A percentile compares a stretch with the other conserved stretches of the same genome.
phyloP scores from a whole-genome alignment of 2,329 filamentous ascomycete species.

The Fusarium tupiense region DNA sequence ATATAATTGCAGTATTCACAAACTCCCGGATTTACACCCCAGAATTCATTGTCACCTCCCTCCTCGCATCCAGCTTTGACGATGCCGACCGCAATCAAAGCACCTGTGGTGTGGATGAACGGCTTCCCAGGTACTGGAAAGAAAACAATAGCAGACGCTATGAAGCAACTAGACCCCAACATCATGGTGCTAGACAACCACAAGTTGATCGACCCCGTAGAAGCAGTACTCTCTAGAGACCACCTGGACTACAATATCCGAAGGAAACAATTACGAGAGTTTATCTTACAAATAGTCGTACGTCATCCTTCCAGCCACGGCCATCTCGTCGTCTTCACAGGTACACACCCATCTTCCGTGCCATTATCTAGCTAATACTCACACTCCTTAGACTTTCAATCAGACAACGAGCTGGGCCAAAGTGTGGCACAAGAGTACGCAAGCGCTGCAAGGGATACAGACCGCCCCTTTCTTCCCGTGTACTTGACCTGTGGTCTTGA shows the following conservation, averaged over 20 bases:
- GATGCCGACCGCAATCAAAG: neutral
- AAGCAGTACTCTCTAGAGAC: neutral
- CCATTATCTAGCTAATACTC: neutral
- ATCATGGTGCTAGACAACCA: neutral
- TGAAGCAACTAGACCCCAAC: neutral
- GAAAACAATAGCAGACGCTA: neutral
- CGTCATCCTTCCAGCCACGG: neutral
- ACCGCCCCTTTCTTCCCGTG: neutral
- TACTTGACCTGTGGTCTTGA: neutral
- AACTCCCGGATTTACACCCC: no score
- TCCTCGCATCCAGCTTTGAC: rapidly evolving
- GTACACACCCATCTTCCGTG: neutral
- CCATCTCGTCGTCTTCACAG: neutral
- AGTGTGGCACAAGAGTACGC: neutral
- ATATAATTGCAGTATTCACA: neutral
- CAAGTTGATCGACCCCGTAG: neutral
- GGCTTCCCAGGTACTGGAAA: neutral
- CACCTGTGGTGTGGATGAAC: neutral
- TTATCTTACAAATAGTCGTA: neutral
- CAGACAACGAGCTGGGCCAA: neutral
- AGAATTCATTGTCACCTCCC: rapidly evolving
- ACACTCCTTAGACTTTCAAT: neutral
- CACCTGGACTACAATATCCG: neutral
- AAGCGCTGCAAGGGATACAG: neutral
- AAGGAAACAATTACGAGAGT: neutral